Base-by-base conservation (phyloP, 768 basidiomycete species). In the Mycena floridula region DNA sequence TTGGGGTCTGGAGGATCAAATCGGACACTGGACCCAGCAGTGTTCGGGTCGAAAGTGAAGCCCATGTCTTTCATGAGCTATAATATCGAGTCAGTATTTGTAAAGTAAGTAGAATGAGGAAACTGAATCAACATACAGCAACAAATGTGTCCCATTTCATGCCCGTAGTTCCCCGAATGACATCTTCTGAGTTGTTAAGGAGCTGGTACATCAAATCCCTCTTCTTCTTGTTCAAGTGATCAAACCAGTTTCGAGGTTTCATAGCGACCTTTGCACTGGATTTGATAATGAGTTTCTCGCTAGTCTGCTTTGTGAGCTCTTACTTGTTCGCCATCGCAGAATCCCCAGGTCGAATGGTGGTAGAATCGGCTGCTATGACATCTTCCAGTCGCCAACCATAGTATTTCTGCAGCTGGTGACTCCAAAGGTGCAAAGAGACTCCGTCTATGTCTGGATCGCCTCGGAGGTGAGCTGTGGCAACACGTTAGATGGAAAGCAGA, bases 121-220 rank as follows among this genome's bases (percentile, higher is more conserved):
- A n/a, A n/a, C n/a, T n/a, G n/a, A 43, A 37, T 18, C 32, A 25
- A 43, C 63, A 40, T 45, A 85, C 89, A 69, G 79, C 83, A 25
- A 89, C 57, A 58, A 91, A 88, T 45, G 77, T 66, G 26, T 89
- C 84, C 89, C 89, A 89, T 48, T 82, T 82, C 81, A 91, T 79
- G 18, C 76, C 58, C 20, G 71, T 64, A 41, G 68, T 57, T 5
- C 80, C 81, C 47, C 71, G 65, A 46, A 70, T 78, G 39, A 78
- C 73, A 43, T 80, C 77, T 23, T 76, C 70, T 26, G 72, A 62
- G 5, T 76, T 76, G 30, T 68, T 67, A 46, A 89, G 56, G 6
- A 89, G 61, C 58, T 84, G 81, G 38, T 81, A 77, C 81, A 88
- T 79, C 37, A 70, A 69, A n/a, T 57, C 65, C 25, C 63, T 67